A percentile compares a stretch with the other conserved stretches of the same genome.
These are phyloP conservation scores for Amphirosellinia nigrospora DNA, from an alignment of 495 filamentous ascomycete genomes.

Conservation along the genomic window DNA sequence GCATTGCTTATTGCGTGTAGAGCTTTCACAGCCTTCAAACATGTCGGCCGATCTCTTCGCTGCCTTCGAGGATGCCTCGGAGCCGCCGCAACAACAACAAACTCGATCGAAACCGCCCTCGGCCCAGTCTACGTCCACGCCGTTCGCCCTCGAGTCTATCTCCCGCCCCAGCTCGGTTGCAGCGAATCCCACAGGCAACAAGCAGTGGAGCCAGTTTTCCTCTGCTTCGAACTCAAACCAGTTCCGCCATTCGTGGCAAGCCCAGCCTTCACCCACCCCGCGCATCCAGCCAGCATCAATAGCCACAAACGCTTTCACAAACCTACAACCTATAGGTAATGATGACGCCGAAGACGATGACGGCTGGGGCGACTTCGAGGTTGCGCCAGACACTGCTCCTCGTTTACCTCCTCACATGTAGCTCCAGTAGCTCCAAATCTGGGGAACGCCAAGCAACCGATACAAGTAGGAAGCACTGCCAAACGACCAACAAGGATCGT, in stretches of 20 bases:
- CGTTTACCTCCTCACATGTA: constrained; percentile 15
- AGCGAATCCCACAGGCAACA: constrained; percentile 21
- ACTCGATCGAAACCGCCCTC: constrained; percentile 30
- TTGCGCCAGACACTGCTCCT: constrained; percentile 42
- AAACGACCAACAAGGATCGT: constrained; percentile 38
- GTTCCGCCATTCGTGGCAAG: constrained; percentile 8
- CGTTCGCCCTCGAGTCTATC: constrained; percentile 25
- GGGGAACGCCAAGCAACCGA: constrained; percentile 22
- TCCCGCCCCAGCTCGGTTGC: constrained; percentile 39
- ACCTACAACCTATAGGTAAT: neutral
- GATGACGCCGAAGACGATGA: constrained; percentile 52
- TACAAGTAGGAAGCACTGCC: neutral
- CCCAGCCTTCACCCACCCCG: constrained; percentile 3
- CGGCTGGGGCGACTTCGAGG: constrained; percentile 79
- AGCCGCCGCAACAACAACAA: constrained; percentile 34
- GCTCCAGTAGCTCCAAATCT: constrained; percentile 20
- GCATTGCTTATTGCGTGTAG: neutral
- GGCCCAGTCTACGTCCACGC: constrained; percentile 25
- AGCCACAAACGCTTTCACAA: neutral
- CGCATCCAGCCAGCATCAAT: constrained; percentile 4
- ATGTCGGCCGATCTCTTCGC: constrained; percentile 83
- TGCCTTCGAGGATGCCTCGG: constrained; percentile 63
- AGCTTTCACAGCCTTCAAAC: neutral
- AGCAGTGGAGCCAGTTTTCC: constrained; percentile 32
- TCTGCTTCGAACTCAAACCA: constrained; percentile 18